phyloP scores from a whole-genome alignment of 2,329 filamentous ascomycete genomes.

The Ophiostoma tasmaniense region DNA sequence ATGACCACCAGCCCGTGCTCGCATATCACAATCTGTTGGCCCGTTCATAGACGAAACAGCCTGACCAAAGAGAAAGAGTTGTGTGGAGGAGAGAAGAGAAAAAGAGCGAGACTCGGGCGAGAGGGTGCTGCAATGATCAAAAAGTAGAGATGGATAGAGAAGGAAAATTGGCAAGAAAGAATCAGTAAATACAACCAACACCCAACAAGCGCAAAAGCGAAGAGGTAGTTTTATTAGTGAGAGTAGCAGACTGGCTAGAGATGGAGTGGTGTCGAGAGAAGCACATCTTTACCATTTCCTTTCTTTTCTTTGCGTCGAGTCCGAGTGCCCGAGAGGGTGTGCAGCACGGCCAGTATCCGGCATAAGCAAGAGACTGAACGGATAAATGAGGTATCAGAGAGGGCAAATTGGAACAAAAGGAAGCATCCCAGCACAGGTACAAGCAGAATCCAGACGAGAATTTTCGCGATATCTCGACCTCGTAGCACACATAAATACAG shows the following conservation, averaged over 20 bases:
- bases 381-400: neutral
- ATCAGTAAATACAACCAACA: neutral
- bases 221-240: neutral
- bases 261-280: neutral
- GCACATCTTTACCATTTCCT: no score
- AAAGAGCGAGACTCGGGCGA: neutral
- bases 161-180: no score
- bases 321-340: neutral
- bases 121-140: neutral
- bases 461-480: neutral
- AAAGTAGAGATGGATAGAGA: no score
- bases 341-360: constrained; percentile 3
- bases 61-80: neutral
- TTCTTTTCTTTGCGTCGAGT: neutral
- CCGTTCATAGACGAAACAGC: neutral
- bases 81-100: neutral
- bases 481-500: neutral
- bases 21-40: neutral
- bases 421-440: neutral
- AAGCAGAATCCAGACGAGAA: neutral
- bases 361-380: neutral
- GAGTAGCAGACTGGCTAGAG: neutral
- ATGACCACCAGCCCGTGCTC: neutral
- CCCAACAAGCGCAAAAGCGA: neutral
- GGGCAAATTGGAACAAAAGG: neutral